Percentiles rank a stretch among this genome's conserved stretches.
Conservation (phyloP, 1,139 yeast species). For the Yamadazyma buinensis region DNA sequence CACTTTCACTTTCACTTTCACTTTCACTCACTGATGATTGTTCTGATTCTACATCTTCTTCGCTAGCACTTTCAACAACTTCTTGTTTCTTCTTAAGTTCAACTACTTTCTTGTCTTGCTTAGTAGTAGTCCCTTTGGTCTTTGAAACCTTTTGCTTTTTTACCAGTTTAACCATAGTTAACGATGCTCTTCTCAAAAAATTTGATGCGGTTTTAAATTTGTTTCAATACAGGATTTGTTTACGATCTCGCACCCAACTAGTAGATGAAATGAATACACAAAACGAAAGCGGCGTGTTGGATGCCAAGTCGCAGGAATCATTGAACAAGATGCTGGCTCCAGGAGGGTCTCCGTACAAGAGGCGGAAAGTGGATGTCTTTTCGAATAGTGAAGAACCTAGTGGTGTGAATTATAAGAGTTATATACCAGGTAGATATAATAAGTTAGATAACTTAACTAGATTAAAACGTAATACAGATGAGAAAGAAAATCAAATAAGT, state of each 20-base stretch:
- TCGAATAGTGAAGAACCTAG: neutral
- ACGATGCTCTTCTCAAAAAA: conserved; percentile 1
- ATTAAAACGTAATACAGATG: conserved; percentile 9
- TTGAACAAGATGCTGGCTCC: conserved; percentile 1
- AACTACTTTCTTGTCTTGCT: neutral
- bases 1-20: neutral
- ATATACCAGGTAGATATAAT: conserved; percentile 13
- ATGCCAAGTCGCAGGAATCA: neutral
- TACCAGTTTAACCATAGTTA: conserved; percentile 4
- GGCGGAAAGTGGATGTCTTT: conserved; percentile 4
- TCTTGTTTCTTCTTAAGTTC: too few species aligned
- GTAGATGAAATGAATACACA: neutral
- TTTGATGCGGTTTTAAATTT: conserved; percentile 1
- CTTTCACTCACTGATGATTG: neutral
- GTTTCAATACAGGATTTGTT: too few species aligned
- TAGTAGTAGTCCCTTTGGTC: neutral
- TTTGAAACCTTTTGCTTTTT: conserved; percentile 4
- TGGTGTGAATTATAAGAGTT: conserved; percentile 7
- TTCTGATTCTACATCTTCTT: too few species aligned
- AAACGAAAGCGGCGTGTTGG: neutral
- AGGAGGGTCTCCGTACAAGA: conserved; percentile 7
- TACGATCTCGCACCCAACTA: neutral
- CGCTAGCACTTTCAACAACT: too few species aligned
- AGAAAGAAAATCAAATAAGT: conserved; percentile 12
- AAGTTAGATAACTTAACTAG: conserved; percentile 11